Conservation (phyloP, 164 flowering plant genomes). For the Cinnamomum micranthum region DNA sequence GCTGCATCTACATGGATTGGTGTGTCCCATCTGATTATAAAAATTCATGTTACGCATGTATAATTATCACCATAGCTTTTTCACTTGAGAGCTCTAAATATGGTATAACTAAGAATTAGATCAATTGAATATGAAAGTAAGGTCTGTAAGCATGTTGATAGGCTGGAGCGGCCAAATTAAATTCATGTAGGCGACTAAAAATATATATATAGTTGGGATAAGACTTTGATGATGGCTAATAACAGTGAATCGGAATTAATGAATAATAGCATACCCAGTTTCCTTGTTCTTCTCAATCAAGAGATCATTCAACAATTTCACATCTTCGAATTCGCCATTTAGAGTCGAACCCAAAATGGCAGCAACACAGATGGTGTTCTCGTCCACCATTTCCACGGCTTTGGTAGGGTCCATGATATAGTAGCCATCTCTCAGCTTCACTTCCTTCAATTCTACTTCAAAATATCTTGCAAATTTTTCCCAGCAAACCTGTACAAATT, state of each 20-base stretch:
- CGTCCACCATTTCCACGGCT: constrained; percentile 44
- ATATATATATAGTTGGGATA: no score
- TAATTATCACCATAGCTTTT: no score
- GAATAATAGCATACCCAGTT: constrained; percentile 30
- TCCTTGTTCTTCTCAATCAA: constrained; percentile 31
- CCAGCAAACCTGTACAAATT: constrained; percentile 37
- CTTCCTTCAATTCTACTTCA: constrained; percentile 46
- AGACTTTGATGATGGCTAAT: no score
- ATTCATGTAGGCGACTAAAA: no score
- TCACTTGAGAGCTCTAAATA: no score
- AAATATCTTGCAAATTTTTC: constrained; percentile 45
- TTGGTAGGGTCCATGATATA: constrained; percentile 45
- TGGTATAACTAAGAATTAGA: no score
- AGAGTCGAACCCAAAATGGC: constrained; percentile 46
- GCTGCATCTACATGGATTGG: constrained; percentile 53
- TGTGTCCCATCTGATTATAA: constrained; percentile 34
- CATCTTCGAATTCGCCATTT: constrained; percentile 47
- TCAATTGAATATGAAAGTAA: no score
- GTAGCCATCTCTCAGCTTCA: constrained; percentile 37
- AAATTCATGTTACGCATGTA: no score
- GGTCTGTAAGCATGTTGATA: no score
- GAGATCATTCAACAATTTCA: constrained; percentile 41
- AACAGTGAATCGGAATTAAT: not conserved
- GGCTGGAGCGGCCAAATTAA: no score
- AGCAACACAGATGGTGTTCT: constrained; percentile 47